These are phyloP conservation scores for Aphanomyces euteiches DNA, from an alignment of 352 stramenopile species.

Conservation along the genomic window DNA sequence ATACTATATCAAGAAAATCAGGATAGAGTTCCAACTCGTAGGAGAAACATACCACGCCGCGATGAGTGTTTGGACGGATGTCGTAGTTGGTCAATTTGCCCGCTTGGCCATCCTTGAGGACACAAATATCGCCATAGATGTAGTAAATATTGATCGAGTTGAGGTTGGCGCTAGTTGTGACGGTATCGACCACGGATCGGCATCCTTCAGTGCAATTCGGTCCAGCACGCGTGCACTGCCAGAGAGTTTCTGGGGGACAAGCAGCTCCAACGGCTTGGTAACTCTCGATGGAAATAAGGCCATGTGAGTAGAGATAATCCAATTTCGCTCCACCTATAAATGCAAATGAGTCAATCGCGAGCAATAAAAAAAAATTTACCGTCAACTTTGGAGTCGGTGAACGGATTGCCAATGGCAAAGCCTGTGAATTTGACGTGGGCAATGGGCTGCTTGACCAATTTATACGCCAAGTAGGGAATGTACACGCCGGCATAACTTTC, in stretches of 20 bases:
- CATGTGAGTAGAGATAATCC: slow-evolving; percentile 63
- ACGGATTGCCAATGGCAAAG: slow-evolving; percentile 57
- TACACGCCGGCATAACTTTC: slow-evolving; percentile 42
- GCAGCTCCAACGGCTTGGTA: slow-evolving; percentile 54
- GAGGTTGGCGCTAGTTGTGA: slow-evolving; percentile 40
- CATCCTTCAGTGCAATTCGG: slow-evolving; percentile 45
- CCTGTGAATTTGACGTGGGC: slow-evolving; percentile 39
- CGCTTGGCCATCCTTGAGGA: slow-evolving; percentile 49
- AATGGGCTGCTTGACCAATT: slow-evolving; percentile 1
- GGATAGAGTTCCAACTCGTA: not conserved
- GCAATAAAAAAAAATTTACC: not conserved
- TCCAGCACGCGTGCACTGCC: slow-evolving; percentile 50
- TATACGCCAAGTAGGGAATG: slow-evolving; percentile 20
- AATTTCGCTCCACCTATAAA: slow-evolving; percentile 5
- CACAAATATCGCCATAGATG: slow-evolving; percentile 67
- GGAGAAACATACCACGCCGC: slow-evolving; percentile 1
- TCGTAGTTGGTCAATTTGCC: slow-evolving; percentile 33
- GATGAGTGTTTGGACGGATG: not conserved
- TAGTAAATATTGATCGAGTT: slow-evolving; percentile 59
- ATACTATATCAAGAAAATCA: not conserved
- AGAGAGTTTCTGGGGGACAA: slow-evolving; percentile 47
- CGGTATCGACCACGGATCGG: slow-evolving; percentile 41
- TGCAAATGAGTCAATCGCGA: slow-evolving; percentile 25
- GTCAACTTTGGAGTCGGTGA: slow-evolving; percentile 29
- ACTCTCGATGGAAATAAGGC: slow-evolving; percentile 56